These are phyloP conservation scores for Euphorbia pulcherrima DNA, from an alignment of 345 rosid genomes.

Conservation along the genomic window DNA sequence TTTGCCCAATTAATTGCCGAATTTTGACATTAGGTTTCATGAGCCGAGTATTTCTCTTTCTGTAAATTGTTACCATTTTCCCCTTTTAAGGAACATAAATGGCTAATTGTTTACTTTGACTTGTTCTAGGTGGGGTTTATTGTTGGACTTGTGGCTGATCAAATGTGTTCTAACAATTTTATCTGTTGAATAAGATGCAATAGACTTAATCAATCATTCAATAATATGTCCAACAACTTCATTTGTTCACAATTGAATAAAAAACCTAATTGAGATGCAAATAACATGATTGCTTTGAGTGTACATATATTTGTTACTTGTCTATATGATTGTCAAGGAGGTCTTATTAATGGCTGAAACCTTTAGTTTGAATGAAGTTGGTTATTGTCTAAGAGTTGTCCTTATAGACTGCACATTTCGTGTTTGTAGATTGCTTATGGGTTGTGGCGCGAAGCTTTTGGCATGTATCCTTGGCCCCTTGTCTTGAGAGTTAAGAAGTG, in stretches of 20 bases:
- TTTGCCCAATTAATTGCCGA: too few relatives aligned
- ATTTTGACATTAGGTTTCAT: too few relatives aligned
- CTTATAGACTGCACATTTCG: not conserved
- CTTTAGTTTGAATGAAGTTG: not conserved
- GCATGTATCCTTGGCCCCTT: constrained; percentile 79
- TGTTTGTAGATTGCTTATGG: constrained; percentile 50
- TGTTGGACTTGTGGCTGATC: too few relatives aligned
- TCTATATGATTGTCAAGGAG: not conserved
- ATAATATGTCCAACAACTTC: not conserved
- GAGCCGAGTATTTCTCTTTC: too few relatives aligned
- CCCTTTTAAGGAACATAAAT: too few relatives aligned
- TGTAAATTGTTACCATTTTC: too few relatives aligned
- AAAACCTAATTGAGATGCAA: not conserved
- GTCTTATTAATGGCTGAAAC: constrained; percentile 1
- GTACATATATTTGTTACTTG: not conserved
- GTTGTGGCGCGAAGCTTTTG: constrained; percentile 65
- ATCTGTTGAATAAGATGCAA: not conserved
- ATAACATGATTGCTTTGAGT: too few relatives aligned
- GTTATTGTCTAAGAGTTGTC: not conserved
- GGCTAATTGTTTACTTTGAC: too few relatives aligned
- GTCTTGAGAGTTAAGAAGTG: constrained; percentile 67
- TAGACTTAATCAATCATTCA: not conserved
- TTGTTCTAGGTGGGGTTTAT: too few relatives aligned
- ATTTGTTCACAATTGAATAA: too few relatives aligned
- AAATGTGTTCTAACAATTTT: not conserved